Base-by-base conservation (phyloP, 75 land plant genomes). In the Sequoiadendron giganteum region DNA sequence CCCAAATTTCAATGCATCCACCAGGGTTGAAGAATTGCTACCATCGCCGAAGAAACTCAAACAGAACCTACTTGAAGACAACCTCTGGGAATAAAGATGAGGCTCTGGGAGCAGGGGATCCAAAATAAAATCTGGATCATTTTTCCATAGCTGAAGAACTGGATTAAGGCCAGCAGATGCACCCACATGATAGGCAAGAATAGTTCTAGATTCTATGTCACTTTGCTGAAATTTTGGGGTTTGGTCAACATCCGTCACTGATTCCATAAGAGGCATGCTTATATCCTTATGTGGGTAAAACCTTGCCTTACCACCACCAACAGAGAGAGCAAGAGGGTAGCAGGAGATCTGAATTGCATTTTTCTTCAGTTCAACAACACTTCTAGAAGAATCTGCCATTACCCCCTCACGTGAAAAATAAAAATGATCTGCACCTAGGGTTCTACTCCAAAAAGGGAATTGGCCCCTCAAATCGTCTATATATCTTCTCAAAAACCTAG, bases 401-500 rank as follows among this genome's bases (percentile, higher is more conserved):
- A 90, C 19, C 11, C 91, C 93, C 61, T 85, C 58, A 84, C 95
- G 93, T 1, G 92, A 91, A 61, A 95, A 16, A 87, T 83, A 92
- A 87, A 93, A 89, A 65, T 96, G 97, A 78, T 96, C 97, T 47
- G 95, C 95, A 1, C 97, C 97, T 38, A 96, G 95, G 30, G 96
- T 90, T 25, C 92, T 89, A 76, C 94, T 92, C 97, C 97, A 96
- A 91, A 82, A 96, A 1, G 96, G 95, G 58, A 58, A 88, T 5
- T 87, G 84, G 2, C 72, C 45, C 7, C 95, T 90, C 54, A 94
- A 49, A 48, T 82, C 81, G 39, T 90, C 80, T 18, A 96, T 68
- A 48, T 89, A 78, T 21, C 94, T 89, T 38, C 72, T 91, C 83
- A 90, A 47, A 55, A 88, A 78, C 80, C 81, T 65, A 21, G 84